Conservation (phyloP, 108 stramenopile species). For the Skeletonema menzelii region DNA sequence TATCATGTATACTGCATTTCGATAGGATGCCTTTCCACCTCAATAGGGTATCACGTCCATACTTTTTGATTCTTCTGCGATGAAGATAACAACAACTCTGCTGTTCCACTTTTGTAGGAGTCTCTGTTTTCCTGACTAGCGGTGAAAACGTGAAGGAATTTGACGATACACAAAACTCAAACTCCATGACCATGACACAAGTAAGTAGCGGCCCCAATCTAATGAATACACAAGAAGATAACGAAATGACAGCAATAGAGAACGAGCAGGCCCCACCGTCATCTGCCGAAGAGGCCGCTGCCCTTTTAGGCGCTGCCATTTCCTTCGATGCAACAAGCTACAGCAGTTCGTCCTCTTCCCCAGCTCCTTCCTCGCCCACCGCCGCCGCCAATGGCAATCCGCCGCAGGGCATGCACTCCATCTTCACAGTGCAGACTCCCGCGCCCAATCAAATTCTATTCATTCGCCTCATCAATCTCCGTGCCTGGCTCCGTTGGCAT, state of each 20-base stretch:
- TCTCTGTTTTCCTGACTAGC: too few relatives aligned
- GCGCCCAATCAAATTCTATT: conserved; percentile 71
- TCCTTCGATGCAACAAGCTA: conserved; percentile 33
- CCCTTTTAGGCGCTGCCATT: conserved; percentile 73
- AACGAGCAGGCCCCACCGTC: conserved; percentile 49
- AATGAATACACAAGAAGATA: not conserved
- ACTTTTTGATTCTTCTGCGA: too few relatives aligned
- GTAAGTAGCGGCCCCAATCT: too few relatives aligned
- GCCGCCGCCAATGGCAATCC: conserved; percentile 28
- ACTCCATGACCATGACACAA: too few relatives aligned
- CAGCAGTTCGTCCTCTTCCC: conserved; percentile 6
- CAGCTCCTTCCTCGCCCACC: not conserved
- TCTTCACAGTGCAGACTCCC: conserved; percentile 64
- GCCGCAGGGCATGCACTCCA: conserved; percentile 81
- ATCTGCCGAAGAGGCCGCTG: conserved; percentile 86
- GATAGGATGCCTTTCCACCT: too few relatives aligned
- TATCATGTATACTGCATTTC: too few relatives aligned
- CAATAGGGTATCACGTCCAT: too few relatives aligned
- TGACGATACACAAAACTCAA: too few relatives aligned
- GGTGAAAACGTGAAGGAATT: too few relatives aligned
- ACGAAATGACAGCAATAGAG: not conserved
- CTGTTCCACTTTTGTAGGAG: too few relatives aligned
- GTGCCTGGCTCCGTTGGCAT: conserved; percentile 62
- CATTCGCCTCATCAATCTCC: conserved; percentile 58
- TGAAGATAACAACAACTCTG: too few relatives aligned